These are phyloP conservation scores for Neopestalotiopsis clavispora DNA, from an alignment of 2,329 filamentous ascomycete genomes.

Conservation along the genomic window DNA sequence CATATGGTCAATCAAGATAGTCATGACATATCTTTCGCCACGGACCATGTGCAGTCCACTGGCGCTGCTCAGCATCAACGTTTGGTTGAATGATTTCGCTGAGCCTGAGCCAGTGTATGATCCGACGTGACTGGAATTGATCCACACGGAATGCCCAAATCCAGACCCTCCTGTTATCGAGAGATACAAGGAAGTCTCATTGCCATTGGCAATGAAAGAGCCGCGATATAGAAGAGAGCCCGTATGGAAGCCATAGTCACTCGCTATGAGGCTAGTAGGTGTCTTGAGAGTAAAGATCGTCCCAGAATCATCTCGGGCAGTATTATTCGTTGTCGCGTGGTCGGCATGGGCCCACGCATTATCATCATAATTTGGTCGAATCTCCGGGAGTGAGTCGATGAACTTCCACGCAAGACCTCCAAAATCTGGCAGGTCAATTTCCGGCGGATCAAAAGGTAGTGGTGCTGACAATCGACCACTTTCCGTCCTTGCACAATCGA, in stretches of 20 bases:
- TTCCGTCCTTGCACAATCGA: conserved; percentile 40
- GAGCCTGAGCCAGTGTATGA: conserved; percentile 37
- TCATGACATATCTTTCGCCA: conserved; percentile 65
- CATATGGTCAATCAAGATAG: conserved; percentile 75
- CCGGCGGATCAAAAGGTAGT: conserved; percentile 19
- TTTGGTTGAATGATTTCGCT: conserved; percentile 43
- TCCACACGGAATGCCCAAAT: conserved; percentile 72
- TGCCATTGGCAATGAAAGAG: conserved; percentile 68
- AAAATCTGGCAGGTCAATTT: conserved; percentile 61
- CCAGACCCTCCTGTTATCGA: conserved; percentile 70
- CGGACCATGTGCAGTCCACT: conserved; percentile 40
- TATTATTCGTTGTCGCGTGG: conserved; percentile 63
- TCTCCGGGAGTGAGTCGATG: conserved; percentile 73
- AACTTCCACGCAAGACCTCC: conserved; percentile 68
- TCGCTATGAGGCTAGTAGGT: conserved; percentile 67
- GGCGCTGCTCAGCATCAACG: conserved; percentile 43
- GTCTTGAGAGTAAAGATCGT: conserved; percentile 42
- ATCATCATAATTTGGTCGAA: conserved; percentile 69
- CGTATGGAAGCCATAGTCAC: conserved; percentile 77
- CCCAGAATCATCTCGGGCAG: conserved; percentile 27
- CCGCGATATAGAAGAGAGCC: conserved; percentile 74
- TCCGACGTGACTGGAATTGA: conserved; percentile 67
- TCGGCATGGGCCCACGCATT: conserved; percentile 67
- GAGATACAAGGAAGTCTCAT: conserved; percentile 61
- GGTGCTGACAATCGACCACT: conserved; percentile 39